phyloP scores from a whole-genome alignment of 2,329 filamentous ascomycete genomes.

The Pseudogymnoascus sp. region DNA sequence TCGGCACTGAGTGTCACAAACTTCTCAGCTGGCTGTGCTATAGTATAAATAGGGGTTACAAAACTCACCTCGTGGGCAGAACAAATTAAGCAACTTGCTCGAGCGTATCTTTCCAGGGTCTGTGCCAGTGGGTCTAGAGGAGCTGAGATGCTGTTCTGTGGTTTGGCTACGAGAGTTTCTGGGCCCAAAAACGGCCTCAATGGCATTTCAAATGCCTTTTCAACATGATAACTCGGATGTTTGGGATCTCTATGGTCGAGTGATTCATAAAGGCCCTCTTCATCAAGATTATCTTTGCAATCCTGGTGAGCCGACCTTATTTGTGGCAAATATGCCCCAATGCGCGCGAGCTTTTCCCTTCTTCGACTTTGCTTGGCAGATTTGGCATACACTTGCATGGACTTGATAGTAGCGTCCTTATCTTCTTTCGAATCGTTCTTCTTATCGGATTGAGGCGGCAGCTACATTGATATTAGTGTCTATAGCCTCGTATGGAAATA shows the following conservation, averaged over 20 bases:
- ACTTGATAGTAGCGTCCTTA: neutral
- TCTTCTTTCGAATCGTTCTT: neutral
- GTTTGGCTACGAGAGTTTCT: neutral
- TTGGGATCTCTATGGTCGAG: neutral
- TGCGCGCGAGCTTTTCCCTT: neutral
- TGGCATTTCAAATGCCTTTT: neutral
- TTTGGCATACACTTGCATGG: neutral
- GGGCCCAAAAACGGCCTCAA: neutral
- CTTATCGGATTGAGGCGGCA: neutral
- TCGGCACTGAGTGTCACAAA: neutral
- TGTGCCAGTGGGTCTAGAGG: neutral
- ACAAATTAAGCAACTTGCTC: neutral
- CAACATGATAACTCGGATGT: neutral
- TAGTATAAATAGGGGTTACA: neutral
- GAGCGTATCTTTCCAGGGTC: neutral
- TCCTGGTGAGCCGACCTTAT: neutral
- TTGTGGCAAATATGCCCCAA: neutral
- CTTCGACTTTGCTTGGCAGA: neutral
- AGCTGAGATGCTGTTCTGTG: neutral
- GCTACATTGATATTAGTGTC: neutral
- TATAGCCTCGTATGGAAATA: neutral
- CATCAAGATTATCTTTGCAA: neutral
- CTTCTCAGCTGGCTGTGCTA: neutral
- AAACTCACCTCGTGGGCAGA: neutral
- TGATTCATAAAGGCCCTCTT: neutral